These are phyloP conservation scores for Trametes polyzona DNA, from an alignment of 1,284 basidiomycete species.

Conservation along the genomic window DNA sequence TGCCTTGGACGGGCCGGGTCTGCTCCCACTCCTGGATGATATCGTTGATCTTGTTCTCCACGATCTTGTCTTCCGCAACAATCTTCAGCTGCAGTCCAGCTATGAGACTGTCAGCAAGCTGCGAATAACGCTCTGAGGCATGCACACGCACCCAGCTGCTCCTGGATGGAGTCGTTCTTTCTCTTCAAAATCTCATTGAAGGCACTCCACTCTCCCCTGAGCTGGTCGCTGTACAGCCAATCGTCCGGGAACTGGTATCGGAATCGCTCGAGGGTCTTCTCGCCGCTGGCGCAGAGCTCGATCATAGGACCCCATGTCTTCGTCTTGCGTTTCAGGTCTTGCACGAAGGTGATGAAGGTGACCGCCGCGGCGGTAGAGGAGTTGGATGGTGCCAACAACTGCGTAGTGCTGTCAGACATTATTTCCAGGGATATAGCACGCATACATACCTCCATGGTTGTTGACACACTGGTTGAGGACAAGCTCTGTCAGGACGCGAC, in stretches of 20 bases:
- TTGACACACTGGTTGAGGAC: slow-evolving; percentile 32
- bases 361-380: slow-evolving; percentile 96
- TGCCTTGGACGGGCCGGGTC: slow-evolving; percentile 94
- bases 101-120: slow-evolving; percentile 35
- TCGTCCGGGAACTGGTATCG: slow-evolving; percentile 96
- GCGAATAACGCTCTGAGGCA: background rate
- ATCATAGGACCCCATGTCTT: slow-evolving; percentile 98
- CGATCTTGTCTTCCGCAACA: slow-evolving; percentile 98
- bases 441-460: slow-evolving; percentile 40
- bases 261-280: slow-evolving; percentile 97
- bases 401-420: background rate
- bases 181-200: slow-evolving; percentile 98
- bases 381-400: slow-evolving; percentile 59
- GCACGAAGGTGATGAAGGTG: slow-evolving; percentile 98
- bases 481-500: slow-evolving; percentile 30
- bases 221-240: slow-evolving; percentile 98
- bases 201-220: slow-evolving; percentile 97
- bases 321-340: slow-evolving; percentile 97
- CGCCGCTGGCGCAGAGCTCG: slow-evolving; percentile 90
- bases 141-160: slow-evolving; percentile 78
- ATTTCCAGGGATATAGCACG: background rate
- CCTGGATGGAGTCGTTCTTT: slow-evolving; percentile 98
- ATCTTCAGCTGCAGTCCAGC: slow-evolving; percentile 98
- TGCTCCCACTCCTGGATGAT: slow-evolving; percentile 94
- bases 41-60: slow-evolving; percentile 92